Evolutionary conservation across 495 filamentous ascomycete genomes (phyloP), one percentile per base, ranked within the genome.

Genomic region (Neurospora tetrasperma): DNA sequence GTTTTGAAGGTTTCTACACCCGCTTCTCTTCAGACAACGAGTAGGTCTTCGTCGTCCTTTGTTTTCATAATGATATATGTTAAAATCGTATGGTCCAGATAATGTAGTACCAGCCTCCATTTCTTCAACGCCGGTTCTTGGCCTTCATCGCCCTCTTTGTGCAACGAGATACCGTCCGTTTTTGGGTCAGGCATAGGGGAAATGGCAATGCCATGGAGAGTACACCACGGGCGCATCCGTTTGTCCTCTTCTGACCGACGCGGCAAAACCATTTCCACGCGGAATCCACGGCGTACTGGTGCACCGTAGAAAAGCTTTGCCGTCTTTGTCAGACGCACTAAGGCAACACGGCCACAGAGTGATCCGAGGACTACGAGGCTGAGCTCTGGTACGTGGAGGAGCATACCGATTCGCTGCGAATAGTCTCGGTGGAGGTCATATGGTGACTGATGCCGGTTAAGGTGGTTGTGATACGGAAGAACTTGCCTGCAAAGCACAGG

Each of bases 51-150:
- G 18, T 71, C 68, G 1, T 42, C 72, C 70, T 40, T 54, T n/a
- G 72, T n/a, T 54, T 75, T 74, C 44, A 54, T 70, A 71, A 98
- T 82, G 77, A 97, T 92, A 81, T 98, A 98, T 77, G 87, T 92
- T 79, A 97, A 81, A 18, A 98, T 86, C 0, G 88, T 88, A 74
- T 93, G 90, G 80, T 97, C 89, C 75, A 85, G 83, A 81, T 91
- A 98, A 40, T 89, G 86, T 76, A 97, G 81, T 73, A 97, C 82
- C 46, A 98, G 75, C 39, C 95, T 83, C 80, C 92, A 96, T 62
- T 86, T 82, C 78, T 82, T 81, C 20, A 40, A 39, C 35, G 80
- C 72, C 41, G 75, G 70, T 20, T 69, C 42, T 79, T 71, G 16
- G 4, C 70, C 27, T 80, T 76, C 82, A 80, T 83, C 80, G 20